Percentiles rank a stretch among this genome's conserved stretches.
Evolutionary conservation across 2,329 filamentous ascomycete species (phyloP).

Genomic region (Chrysosporium keratinophilum): DNA sequence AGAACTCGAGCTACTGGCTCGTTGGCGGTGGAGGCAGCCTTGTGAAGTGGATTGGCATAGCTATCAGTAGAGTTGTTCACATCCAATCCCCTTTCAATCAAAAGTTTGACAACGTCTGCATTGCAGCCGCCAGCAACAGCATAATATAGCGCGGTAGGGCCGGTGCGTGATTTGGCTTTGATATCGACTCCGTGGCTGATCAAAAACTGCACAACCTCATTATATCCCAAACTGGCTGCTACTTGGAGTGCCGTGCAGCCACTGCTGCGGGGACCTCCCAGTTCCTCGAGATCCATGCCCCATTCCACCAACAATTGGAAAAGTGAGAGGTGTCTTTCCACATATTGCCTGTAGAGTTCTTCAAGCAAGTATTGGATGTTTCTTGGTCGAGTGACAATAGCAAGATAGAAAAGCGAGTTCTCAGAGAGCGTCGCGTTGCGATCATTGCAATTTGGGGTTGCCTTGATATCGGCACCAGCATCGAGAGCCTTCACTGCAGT

Average conservation of each 20-base stretch:
- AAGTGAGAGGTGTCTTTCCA: not conserved
- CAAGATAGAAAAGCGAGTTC: not conserved
- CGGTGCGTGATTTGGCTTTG: not conserved
- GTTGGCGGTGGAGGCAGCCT: not conserved
- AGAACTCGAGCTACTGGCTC: not conserved
- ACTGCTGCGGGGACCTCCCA: not conserved
- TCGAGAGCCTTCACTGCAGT: slow-evolving; percentile 4
- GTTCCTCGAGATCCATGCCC: slow-evolving; percentile 2
- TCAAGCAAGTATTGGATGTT: not conserved
- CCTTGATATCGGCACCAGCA: slow-evolving; percentile 7
- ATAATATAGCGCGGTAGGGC: not conserved
- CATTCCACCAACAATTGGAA: slow-evolving; percentile 8
- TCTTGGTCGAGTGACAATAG: not conserved
- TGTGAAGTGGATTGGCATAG: not conserved
- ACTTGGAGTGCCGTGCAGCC: not conserved
- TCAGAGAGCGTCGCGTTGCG: not conserved
- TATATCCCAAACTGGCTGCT: not conserved
- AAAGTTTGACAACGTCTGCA: not conserved
- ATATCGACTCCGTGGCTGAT: slow-evolving; percentile 9
- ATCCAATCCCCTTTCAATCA: not conserved
- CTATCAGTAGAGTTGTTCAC: not conserved
- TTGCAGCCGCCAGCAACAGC: not conserved
- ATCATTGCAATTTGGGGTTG: not conserved
- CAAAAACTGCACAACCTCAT: not conserved
- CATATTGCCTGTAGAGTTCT: not conserved